A percentile compares a stretch with the other conserved stretches of the same genome.
Conservation (phyloP, 1,284 basidiomycete species). For the Coriolopsis trogii region DNA sequence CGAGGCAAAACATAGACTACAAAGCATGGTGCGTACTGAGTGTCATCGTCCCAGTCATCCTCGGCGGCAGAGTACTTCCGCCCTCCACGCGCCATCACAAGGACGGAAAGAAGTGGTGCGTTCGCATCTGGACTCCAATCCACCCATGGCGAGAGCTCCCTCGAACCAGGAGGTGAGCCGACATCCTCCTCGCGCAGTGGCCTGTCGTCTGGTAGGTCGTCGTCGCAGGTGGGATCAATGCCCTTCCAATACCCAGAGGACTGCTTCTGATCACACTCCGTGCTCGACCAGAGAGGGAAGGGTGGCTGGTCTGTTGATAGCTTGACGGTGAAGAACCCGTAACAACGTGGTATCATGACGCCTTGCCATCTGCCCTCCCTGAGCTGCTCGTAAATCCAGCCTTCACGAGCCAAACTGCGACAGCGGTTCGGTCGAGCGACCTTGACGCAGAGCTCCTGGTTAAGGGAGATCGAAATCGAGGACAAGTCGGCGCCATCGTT, state of each 20-base stretch:
- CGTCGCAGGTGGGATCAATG: background rate
- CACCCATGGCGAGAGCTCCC: background rate
- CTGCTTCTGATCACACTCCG: background rate
- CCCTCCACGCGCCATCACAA: background rate
- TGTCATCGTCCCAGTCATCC: background rate
- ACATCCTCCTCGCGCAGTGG: background rate
- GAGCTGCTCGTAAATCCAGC: background rate
- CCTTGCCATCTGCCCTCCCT: background rate
- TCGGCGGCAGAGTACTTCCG: background rate
- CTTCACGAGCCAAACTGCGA: background rate
- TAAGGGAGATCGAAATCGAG: background rate
- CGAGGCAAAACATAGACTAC: background rate
- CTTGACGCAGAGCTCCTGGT: background rate
- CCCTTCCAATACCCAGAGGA: background rate
- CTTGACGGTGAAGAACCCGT: background rate
- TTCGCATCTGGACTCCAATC: background rate
- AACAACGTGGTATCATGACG: background rate
- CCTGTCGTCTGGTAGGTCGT: background rate
- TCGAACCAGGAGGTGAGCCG: background rate
- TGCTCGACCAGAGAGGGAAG: background rate
- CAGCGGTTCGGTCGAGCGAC: background rate
- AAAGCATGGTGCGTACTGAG: background rate
- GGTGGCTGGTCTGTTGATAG: background rate
- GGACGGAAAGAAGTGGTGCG: slow-evolving; percentile 1
- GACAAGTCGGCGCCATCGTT: background rate